Evolutionary conservation across 129 eudicot genomes (phyloP).

Genomic region (Erigeron canadensis): DNA sequence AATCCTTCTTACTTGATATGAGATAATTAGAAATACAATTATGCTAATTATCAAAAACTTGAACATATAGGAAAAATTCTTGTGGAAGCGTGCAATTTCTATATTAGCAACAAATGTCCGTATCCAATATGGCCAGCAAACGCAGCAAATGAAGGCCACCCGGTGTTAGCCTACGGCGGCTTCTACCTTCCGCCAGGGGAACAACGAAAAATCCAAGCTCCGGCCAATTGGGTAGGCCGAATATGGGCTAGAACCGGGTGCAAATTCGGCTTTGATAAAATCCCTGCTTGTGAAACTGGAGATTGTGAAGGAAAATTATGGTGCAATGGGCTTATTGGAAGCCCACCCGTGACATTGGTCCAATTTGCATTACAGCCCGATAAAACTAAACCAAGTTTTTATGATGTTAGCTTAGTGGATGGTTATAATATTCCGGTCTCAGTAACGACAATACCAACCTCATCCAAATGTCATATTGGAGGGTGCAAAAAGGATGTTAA

Average conservation of each 20-base stretch:
- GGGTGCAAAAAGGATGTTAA: slow-evolving; percentile 69
- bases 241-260: slow-evolving; percentile 96
- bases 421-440: slow-evolving; percentile 81
- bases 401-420: slow-evolving; percentile 82
- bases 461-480: slow-evolving; percentile 50
- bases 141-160: slow-evolving; percentile 72
- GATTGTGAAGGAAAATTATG: slow-evolving; percentile 72
- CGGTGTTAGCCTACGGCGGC: slow-evolving; percentile 67
- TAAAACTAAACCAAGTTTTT: slow-evolving; percentile 61
- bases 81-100: slow-evolving; percentile 54
- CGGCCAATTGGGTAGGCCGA: slow-evolving; percentile 79
- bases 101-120: slow-evolving; percentile 70
- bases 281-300: slow-evolving; percentile 76
- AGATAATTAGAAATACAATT: background rate
- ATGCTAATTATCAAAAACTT: background rate
- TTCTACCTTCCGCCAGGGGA: slow-evolving; percentile 66
- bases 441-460: slow-evolving; percentile 36
- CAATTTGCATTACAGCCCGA: slow-evolving; percentile 61
- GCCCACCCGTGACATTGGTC: slow-evolving; percentile 74
- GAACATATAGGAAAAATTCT: slow-evolving; percentile 25
- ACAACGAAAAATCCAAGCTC: slow-evolving; percentile 47
- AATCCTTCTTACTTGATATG: too few species aligned
- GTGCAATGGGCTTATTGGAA: slow-evolving; percentile 71
- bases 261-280: slow-evolving; percentile 38
- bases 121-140: slow-evolving; percentile 92